phyloP scores from a whole-genome alignment of 352 stramenopile genomes.

The Phytophthora hibernalis region DNA sequence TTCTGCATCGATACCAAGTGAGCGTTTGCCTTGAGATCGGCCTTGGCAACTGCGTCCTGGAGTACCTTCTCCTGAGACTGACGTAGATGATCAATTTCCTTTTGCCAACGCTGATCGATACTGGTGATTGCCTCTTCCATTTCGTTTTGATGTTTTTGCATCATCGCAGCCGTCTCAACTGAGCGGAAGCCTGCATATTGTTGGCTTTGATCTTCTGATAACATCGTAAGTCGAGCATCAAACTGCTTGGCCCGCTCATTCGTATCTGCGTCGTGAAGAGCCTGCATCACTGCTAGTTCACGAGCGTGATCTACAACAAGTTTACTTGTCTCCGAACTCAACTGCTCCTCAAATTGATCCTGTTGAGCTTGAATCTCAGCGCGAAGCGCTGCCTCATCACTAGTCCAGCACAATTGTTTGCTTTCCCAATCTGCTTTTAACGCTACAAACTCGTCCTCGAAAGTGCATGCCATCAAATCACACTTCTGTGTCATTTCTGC shows the following conservation, averaged over 20 bases:
- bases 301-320: constrained; percentile 5
- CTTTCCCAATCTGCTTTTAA: constrained; percentile 21
- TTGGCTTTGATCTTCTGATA: constrained; percentile 31
- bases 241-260: constrained; percentile 4
- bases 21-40: constrained; percentile 43
- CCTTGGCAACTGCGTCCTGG: constrained; percentile 36
- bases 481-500: constrained; percentile 20
- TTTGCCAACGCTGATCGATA: constrained; percentile 43
- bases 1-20: constrained; percentile 57
- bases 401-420: constrained; percentile 18
- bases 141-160: constrained; percentile 18
- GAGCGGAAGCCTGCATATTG: constrained; percentile 7
- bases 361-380: constrained; percentile 23
- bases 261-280: constrained; percentile 1
- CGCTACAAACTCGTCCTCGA: constrained; percentile 29
- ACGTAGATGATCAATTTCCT: constrained; percentile 39
- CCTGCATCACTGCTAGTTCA: constrained; percentile 10
- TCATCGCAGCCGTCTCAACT: constrained; percentile 1
- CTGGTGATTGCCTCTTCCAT: constrained; percentile 40
- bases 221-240: constrained; percentile 10
- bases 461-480: constrained; percentile 21
- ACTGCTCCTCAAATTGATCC: constrained; percentile 11
- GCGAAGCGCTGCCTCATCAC: constrained; percentile 8
- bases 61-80: constrained; percentile 43
- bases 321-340: constrained; percentile 18